phyloP scores from a whole-genome alignment of 2,329 filamentous ascomycete species.

The Scedosporium apiospermum region DNA sequence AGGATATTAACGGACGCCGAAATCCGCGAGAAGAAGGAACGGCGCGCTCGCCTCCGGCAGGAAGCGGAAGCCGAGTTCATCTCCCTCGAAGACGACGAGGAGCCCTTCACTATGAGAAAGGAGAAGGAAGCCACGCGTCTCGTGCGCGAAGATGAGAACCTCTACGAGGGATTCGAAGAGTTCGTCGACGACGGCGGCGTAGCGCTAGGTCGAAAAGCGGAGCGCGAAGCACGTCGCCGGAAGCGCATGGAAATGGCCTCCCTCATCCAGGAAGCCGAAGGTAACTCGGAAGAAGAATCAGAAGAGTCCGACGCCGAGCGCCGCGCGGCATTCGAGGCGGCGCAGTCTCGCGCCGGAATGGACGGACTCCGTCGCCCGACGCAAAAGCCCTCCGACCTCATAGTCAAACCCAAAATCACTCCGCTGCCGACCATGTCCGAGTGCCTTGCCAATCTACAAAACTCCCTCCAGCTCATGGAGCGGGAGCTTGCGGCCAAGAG shows the following conservation, averaged over 20 bases:
- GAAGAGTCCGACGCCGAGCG: conserved; percentile 64
- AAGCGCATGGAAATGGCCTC: conserved; percentile 72
- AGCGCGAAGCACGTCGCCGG: conserved; percentile 57
- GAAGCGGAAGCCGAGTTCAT: conserved; percentile 56
- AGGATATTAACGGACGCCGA: conserved; percentile 72
- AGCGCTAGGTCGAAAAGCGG: conserved; percentile 67
- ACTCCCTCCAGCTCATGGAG: conserved; percentile 54
- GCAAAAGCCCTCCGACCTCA: conserved; percentile 6
- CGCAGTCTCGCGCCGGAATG: conserved; percentile 80
- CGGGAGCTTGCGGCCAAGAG: conserved; percentile 50
- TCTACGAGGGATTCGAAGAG: conserved; percentile 88
- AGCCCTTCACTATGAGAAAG: conserved; percentile 27
- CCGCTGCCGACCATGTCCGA: conserved; percentile 66
- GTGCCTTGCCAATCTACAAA: conserved; percentile 54
- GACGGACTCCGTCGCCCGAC: conserved; percentile 43
- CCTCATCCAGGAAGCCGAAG: conserved; percentile 73
- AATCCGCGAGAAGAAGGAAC: conserved; percentile 83
- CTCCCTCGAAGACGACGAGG: conserved; percentile 44
- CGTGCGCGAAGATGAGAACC: conserved; percentile 78
- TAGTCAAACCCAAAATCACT: conserved; percentile 52
- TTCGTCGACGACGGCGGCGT: conserved; percentile 80
- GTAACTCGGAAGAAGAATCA: conserved; percentile 49
- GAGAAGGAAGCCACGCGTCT: conserved; percentile 65
- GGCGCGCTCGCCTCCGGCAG: conserved; percentile 69
- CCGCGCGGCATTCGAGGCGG: conserved; percentile 74